These are phyloP conservation scores for Monascus ruber DNA, from an alignment of 2,329 filamentous ascomycete species.

Conservation along the genomic window DNA sequence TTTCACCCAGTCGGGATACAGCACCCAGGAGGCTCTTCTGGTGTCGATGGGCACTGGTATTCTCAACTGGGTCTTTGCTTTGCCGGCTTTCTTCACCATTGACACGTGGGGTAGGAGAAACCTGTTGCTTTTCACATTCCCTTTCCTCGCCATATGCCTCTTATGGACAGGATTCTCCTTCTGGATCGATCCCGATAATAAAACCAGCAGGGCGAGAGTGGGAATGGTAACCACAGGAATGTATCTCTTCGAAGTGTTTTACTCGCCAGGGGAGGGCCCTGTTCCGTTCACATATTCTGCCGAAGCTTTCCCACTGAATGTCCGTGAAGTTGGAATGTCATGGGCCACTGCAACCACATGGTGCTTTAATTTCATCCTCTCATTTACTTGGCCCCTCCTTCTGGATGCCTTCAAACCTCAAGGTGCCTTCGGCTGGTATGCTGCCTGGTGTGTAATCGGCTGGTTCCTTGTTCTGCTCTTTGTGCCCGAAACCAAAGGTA, in stretches of 20 bases:
- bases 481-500: conserved; percentile 39
- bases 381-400: conserved; percentile 43
- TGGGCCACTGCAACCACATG: conserved; percentile 44
- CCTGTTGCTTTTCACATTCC: conserved; percentile 51
- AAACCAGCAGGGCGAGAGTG: conserved; percentile 21
- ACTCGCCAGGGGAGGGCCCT: conserved; percentile 47
- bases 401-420: conserved; percentile 38
- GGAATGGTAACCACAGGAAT: conserved; percentile 33
- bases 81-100: conserved; percentile 54
- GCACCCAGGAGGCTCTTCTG: conserved; percentile 41
- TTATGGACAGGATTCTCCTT: conserved; percentile 42
- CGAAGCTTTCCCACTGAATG: conserved; percentile 51
- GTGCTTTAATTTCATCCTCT: conserved; percentile 46
- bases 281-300: conserved; percentile 56
- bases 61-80: conserved; percentile 54
- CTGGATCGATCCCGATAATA: conserved; percentile 30
- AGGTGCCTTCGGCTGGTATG: conserved; percentile 48
- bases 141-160: conserved; percentile 43
- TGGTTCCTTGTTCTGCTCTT: conserved; percentile 43
- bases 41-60: conserved; percentile 55
- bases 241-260: conserved; percentile 41
- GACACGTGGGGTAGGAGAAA: conserved; percentile 55
- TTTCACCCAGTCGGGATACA: conserved; percentile 46
- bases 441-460: conserved; percentile 43
- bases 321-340: conserved; percentile 53